Evolutionary conservation across 768 basidiomycete species (phyloP), one percentile per base, ranked within the genome.

Genomic region (Hirschioporus abietinus): DNA sequence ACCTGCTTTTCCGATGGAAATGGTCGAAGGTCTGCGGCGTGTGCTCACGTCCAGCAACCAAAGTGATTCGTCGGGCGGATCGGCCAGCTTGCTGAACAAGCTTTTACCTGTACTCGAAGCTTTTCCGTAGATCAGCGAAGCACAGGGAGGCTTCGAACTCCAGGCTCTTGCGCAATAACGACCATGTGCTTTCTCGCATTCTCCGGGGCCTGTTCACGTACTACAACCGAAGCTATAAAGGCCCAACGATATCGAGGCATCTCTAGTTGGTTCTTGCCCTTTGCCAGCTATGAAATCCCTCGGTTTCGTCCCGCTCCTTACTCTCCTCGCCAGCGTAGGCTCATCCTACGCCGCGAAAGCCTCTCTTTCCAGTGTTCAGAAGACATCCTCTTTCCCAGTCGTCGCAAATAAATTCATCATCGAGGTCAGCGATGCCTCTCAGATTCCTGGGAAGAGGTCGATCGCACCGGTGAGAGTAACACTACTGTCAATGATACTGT

Each of bases 341-440:
- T 17, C 65, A 27, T 12, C 69, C 78, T 86, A 86, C 0, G 89
- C 92, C 2, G 91, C 92, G 0, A 92, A 90, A 1, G 84, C 91
- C 70, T 15, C 52, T 68, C 72, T 82, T 65, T 80, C 80, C 23
- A 72, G 71, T 66, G 75, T 83, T 64, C 74, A 80, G 71, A 76
- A 74, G 63, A 76, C 72, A 17, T 76, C 78, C 10, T 80, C 78
- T 60, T 67, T 78, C 20, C 75, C 76, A 17, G 77, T 73, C 63
- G 75, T 84, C 15, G 76, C 82, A 12, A 84, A 85, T 73, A 82
- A 81, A 67, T 87, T 84, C 69, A 85, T 88, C 65, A 78, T 88
- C 65, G 86, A 88, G 70, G 80, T 88, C 20, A 82, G 85, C 63
- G 68, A 58, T 52, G 76, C 57, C 15, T 69, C 73, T 20, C 58